Conservation (phyloP, 2,329 filamentous ascomycete genomes). For the Elsinoe australis region DNA sequence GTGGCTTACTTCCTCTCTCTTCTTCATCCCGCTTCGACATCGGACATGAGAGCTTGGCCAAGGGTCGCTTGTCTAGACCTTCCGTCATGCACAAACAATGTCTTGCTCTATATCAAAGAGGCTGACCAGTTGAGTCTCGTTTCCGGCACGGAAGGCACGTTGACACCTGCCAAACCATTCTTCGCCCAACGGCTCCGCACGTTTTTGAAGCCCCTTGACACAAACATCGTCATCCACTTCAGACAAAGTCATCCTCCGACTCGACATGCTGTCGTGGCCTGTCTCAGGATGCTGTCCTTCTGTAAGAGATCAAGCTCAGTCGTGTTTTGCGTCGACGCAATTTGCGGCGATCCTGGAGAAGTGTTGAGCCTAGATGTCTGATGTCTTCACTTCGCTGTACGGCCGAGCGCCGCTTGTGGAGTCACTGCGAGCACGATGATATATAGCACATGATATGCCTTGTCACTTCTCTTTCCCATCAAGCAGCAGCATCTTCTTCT, state of each 20-base stretch:
- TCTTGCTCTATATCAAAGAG: not conserved
- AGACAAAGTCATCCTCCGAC: not conserved
- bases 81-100: constrained; percentile 14
- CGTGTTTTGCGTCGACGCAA: not conserved
- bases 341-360: not conserved
- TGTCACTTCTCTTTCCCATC: too few relatives aligned
- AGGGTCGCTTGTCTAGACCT: not conserved
- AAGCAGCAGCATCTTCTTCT: not conserved
- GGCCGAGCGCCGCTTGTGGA: too few relatives aligned
- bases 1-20: too few relatives aligned
- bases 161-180: constrained; percentile 10
- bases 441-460: too few relatives aligned
- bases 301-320: too few relatives aligned
- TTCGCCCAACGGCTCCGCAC: constrained; percentile 6
- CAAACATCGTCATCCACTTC: not conserved
- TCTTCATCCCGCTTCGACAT: not conserved
- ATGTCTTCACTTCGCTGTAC: too few relatives aligned
- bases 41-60: not conserved
- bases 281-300: not conserved
- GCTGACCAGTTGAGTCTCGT: not conserved
- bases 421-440: too few relatives aligned
- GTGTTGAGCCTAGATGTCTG: too few relatives aligned
- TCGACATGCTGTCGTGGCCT: not conserved
- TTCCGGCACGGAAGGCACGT: constrained; percentile 12
- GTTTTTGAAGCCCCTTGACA: not conserved